Base-by-base conservation (phyloP, 768 basidiomycete genomes). In the Collybiopsis luxurians region DNA sequence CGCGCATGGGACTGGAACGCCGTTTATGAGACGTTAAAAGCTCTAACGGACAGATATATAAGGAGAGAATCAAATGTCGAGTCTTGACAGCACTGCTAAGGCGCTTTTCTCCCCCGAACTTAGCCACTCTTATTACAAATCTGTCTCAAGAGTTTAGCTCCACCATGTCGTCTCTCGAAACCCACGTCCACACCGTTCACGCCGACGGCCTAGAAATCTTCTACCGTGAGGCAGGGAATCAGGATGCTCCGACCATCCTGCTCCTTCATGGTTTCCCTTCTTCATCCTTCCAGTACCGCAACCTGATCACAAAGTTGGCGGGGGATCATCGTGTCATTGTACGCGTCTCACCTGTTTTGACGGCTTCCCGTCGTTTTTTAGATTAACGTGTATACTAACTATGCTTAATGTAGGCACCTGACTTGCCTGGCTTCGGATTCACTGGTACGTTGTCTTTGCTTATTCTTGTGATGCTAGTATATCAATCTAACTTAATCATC, bases 261-360 rank as follows among this genome's bases (percentile, higher is more conserved):
- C 73, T 81, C 1, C 69, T 81, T 2, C 81, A 82, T 61, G 81
- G 80, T 27, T 81, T 75, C 66, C 80, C 81, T 0, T 59, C 76
- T 1, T 79, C 78, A 0, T 79, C 79, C 5, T 73, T 71, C 66
- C 78, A 80, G 52, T 83, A 73, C 63, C 75, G 79, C 11, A 68
- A 79, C 59, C 73, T 81, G 54, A 77, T 82, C 47, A 69, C 75
- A 0, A 64, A 64, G 39, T 70, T 81, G 13, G 71, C 77, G 3
- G 38, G 62, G 19, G 66, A 71, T 38, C 79, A 78, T 68, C 73
- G 69, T 30, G 70, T 80, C 34, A 61, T 79, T 57, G 68, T 69
- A 55, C 53, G 66, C 57, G 11, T 42, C 55, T 17, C 11, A n/a
- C 43, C n/a, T 34, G 28, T 30, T n/a, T n/a, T n/a, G n/a, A n/a